Base-by-base conservation (phyloP, 768 basidiomycete species). In the Xanthoconium purpureum region DNA sequence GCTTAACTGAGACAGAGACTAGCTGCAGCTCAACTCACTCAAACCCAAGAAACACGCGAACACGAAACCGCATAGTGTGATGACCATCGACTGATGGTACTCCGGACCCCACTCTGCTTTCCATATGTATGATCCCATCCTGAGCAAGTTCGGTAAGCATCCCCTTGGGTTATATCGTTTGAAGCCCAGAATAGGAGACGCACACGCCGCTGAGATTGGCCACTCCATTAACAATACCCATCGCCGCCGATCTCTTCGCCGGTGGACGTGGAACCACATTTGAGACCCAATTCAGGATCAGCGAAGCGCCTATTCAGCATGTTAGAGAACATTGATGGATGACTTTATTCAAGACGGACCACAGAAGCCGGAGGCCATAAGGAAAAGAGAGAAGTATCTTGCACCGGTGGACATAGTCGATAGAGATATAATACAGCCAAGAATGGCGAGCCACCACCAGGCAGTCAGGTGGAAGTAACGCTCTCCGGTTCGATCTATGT, bases 61-160 rank as follows among this genome's bases (percentile, higher is more conserved):
- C 6, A 60, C 63, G 14, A 80, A 62, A 14, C 71, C 60, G 11
- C 66, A 68, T n/a, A 78, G 59, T 7, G 72, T 73, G 50, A 87
- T 83, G 38, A 74, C 73, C 82, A 87, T 83, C 0, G 83, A 84
- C 43, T 74, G 84, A 48, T 84, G 84, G 62, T 87, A 87, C 57
- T 76, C 61, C 0, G 85, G 85, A 6, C 82, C 75, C 84, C 85
- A 87, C n/a, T 66, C 64, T 3, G 79, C 63, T 60, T 81, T 81
- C 85, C 85, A 87, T 0, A 79, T 77, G 62, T 80, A 86, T 0
- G 84, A 84, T 5, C 82, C 80, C 61, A 83, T 81, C 5, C 84
- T 86, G 45, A 39, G 4, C 24, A 11, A n/a, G 37, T 36, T 6
- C 12, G 8, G 20, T 58, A 6, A 36, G 15, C 14, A 47, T 38